Evolutionary conservation across 1,139 yeast genomes (phyloP).

Genomic region (Zygotorulaspora mrakii): DNA sequence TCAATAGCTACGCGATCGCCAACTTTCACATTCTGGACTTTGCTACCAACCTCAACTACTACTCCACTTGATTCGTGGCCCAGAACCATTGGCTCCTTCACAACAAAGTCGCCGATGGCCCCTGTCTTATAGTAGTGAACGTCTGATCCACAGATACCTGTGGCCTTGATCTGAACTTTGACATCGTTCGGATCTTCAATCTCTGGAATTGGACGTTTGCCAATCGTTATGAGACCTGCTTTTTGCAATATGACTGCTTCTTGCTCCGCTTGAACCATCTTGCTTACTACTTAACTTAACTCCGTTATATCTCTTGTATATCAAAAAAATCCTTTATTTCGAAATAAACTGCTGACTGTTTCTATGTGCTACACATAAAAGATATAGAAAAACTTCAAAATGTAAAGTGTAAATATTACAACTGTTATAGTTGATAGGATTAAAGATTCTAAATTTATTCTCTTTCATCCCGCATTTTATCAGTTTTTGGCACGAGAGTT

Average conservation of each 20-base stretch:
- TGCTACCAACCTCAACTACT: constrained; percentile 60
- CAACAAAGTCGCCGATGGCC: constrained; percentile 65
- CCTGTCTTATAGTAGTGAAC: constrained; percentile 82
- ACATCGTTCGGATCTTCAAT: constrained; percentile 64
- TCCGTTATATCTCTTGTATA: background rate
- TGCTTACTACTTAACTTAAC: background rate
- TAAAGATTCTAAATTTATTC: too few relatives aligned
- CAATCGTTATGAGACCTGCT: constrained; percentile 60
- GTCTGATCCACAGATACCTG: constrained; percentile 89
- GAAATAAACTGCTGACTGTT: too few relatives aligned
- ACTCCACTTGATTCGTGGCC: constrained; percentile 79
- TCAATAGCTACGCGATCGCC: constrained; percentile 86
- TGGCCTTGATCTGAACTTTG: constrained; percentile 59
- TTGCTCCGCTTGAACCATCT: constrained; percentile 12
- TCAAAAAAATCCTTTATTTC: too few relatives aligned
- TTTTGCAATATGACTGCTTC: constrained; percentile 60
- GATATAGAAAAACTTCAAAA: background rate
- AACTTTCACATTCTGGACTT: constrained; percentile 55
- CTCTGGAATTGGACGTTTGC: constrained; percentile 62
- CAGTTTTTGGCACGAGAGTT: too few relatives aligned
- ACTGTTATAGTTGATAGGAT: too few relatives aligned
- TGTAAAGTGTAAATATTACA: background rate
- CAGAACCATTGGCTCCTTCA: constrained; percentile 62
- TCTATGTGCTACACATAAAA: too few relatives aligned
- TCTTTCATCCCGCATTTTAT: constrained; percentile 2